Evolutionary conservation across 2,329 filamentous ascomycete genomes (phyloP), one percentile per base, ranked within the genome.

Genomic region (Nemania sp.): DNA sequence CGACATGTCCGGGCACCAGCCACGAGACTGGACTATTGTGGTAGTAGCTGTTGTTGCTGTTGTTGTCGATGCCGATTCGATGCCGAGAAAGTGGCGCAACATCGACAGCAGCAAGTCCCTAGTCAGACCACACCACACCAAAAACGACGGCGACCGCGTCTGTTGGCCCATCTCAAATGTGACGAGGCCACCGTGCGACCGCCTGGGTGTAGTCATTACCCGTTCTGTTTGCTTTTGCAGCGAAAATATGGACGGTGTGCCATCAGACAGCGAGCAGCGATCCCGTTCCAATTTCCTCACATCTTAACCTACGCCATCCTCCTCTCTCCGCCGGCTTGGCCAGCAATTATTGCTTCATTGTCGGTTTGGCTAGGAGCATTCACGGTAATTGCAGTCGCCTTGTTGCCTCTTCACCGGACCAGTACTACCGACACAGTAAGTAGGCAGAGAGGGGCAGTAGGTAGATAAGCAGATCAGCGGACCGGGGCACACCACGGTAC

Each of bases 181-280:
- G 50, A 57, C 47, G 3, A 60, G 54, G 45, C 57, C 57, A 60
- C 57, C 54, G 57, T 60, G 57, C 57, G 57, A 49, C 55, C 50
- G 15, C 14, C 28, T 15, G 30, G 26, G 40, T 34, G 26, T 33
- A 37, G 14, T 44, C 40, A 23, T 44, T 57, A 41, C 47, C 47
- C 20, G 22, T 40, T 44, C 2, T 49, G 45, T 58, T 55, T 55
- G 48, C 41, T 55, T 40, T 34, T 52, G 53, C 48, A 50, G 45
- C 39, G 36, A 55, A 30, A 33, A 33, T 36, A 36, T 41, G 44
- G 41, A 42, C 39, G 48, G 31, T 17, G 24, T 37, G 48, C 56
- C 37, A 47, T 22, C 33, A 47, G 47, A 47, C 45, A 46, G 39
- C 30, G 31, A 17, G 15, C 43, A 22, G 41, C 30, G 42, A 49